Evolutionary conservation across 768 basidiomycete species (phyloP).

Genomic region (Podaxis sp.): DNA sequence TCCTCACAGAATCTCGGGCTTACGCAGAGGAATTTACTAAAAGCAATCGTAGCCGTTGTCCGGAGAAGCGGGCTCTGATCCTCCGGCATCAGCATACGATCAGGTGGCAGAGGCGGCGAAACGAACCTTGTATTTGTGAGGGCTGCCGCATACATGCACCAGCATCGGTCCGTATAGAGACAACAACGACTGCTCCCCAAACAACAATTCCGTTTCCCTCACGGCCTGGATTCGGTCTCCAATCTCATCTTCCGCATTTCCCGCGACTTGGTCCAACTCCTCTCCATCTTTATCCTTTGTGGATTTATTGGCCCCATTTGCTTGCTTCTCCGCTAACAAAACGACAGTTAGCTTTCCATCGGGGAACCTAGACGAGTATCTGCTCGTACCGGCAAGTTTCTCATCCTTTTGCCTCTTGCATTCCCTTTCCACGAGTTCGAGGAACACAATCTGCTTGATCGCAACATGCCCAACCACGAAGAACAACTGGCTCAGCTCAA

Average conservation of each 20-base stretch:
- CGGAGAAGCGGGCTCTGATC: constrained; percentile 79
- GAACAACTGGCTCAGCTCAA: constrained; percentile 87
- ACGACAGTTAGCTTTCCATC: not conserved
- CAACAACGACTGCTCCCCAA: constrained; percentile 76
- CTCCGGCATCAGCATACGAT: not conserved
- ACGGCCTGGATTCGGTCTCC: constrained; percentile 85
- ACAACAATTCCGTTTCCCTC: constrained; percentile 83
- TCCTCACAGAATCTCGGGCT: constrained; percentile 92
- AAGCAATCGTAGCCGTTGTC: constrained; percentile 80
- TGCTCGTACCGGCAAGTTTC: constrained; percentile 61
- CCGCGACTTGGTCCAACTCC: constrained; percentile 95
- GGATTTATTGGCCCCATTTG: constrained; percentile 25
- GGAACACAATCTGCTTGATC: constrained; percentile 95
- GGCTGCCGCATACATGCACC: constrained; percentile 85
- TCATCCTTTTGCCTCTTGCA: constrained; percentile 96
- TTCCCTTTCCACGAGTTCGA: constrained; percentile 93
- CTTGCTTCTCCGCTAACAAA: constrained; percentile 54
- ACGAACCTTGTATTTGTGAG: constrained; percentile 83
- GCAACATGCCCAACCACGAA: constrained; percentile 96
- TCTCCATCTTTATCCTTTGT: constrained; percentile 66
- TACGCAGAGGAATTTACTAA: constrained; percentile 96
- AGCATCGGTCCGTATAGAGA: constrained; percentile 87
- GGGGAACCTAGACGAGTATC: not conserved
- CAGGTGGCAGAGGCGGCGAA: not conserved
- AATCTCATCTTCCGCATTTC: constrained; percentile 97